These are phyloP conservation scores for Phialemonium atrogriseum DNA, from an alignment of 2,329 filamentous ascomycete genomes.

Conservation along the genomic window DNA sequence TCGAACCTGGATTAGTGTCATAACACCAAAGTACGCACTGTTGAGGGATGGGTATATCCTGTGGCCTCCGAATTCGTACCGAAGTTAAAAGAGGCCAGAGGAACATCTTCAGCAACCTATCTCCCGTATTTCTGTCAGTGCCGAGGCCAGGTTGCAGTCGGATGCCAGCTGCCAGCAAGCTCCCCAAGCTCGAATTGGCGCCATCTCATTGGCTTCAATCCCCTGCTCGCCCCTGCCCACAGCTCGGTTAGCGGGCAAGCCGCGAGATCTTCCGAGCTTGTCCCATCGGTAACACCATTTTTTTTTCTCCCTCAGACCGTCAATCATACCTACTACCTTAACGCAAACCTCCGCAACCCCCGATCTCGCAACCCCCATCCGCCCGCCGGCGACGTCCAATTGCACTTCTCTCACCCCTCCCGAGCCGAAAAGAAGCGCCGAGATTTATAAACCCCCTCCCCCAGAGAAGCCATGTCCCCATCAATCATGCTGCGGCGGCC, in stretches of 20 bases:
- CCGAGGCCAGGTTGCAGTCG: no score
- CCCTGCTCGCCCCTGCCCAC: not conserved
- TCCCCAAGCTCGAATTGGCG: constrained; percentile 10
- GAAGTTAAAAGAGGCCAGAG: no score
- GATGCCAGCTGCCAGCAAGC: constrained; percentile 3
- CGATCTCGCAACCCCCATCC: constrained; percentile 8
- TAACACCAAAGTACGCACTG: no score
- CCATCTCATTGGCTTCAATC: constrained; percentile 10
- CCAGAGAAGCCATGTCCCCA: not conserved
- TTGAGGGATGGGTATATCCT: no score
- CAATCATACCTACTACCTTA: constrained; percentile 3
- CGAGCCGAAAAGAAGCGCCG: constrained; percentile 2
- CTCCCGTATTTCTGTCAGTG: no score
- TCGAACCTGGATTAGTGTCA: no score
- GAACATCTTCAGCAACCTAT: no score
- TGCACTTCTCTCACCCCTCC: constrained; percentile 7
- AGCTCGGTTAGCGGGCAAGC: constrained; percentile 8
- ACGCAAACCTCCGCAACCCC: not conserved
- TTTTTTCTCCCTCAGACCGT: constrained; percentile 14
- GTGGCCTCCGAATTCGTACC: no score
- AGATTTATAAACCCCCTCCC: not conserved
- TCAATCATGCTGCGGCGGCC: constrained; percentile 32
- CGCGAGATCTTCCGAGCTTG: constrained; percentile 25
- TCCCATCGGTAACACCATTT: constrained; percentile 9
- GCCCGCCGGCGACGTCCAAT: constrained; percentile 4